Conservation (phyloP, 2,329 filamentous ascomycete genomes). For the Cladophialophora carrionii region DNA sequence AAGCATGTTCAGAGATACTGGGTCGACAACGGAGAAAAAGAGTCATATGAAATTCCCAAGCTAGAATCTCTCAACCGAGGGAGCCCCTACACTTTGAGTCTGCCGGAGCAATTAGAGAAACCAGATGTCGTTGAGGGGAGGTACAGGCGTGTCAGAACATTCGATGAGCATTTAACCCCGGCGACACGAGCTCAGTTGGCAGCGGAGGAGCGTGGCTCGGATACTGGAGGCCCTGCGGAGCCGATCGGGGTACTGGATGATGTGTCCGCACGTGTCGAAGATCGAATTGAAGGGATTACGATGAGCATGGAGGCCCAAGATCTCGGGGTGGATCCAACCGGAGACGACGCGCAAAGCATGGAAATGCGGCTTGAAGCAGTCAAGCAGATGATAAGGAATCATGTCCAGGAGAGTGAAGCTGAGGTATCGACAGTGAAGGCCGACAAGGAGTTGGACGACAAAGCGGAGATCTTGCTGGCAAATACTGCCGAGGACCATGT, state of each 20-base stretch:
- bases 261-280: background rate
- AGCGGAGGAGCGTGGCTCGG: background rate
- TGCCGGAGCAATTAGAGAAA: slow-evolving; percentile 24
- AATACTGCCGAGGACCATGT: background rate
- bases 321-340: background rate
- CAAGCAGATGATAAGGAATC: background rate
- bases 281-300: background rate
- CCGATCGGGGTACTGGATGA: background rate
- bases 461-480: background rate
- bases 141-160: slow-evolving; percentile 14
- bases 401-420: background rate
- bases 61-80: slow-evolving; percentile 24
- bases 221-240: background rate
- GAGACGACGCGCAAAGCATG: background rate
- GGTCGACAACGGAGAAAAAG: slow-evolving; percentile 31
- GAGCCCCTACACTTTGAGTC: slow-evolving; percentile 15
- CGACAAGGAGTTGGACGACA: background rate
- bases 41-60: slow-evolving; percentile 26
- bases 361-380: background rate
- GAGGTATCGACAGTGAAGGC: background rate
- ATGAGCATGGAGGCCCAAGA: slow-evolving; percentile 1
- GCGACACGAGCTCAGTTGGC: background rate
- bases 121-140: slow-evolving; percentile 8
- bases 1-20: slow-evolving; percentile 37
- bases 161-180: slow-evolving; percentile 3